Percentiles rank a stretch among this genome's conserved stretches.
Conservation (phyloP, 345 rosid species). For the Melastoma malabathricum region DNA sequence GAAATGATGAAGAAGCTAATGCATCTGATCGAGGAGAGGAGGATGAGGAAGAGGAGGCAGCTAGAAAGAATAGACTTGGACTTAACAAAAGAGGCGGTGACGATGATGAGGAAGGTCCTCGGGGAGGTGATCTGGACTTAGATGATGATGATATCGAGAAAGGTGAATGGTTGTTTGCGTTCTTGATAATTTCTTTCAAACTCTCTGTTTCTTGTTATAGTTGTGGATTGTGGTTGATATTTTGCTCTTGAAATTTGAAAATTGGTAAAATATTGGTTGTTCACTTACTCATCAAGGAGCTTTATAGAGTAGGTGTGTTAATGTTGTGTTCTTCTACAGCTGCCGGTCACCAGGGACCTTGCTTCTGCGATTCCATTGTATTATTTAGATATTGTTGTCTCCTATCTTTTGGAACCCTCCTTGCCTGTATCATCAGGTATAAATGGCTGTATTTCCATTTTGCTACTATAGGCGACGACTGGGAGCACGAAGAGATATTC, state of each 20-base stretch:
- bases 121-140: slow-evolving; percentile 86
- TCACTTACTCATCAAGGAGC: too few relatives aligned
- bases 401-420: not conserved
- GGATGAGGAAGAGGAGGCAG: slow-evolving; percentile 85
- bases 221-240: not conserved
- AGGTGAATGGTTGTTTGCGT: slow-evolving; percentile 28
- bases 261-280: too few relatives aligned
- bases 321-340: too few relatives aligned
- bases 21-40: slow-evolving; percentile 82
- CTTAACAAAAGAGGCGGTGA: slow-evolving; percentile 54
- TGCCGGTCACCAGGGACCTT: too few relatives aligned
- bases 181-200: not conserved
- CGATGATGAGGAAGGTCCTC: slow-evolving; percentile 87
- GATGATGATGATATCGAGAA: slow-evolving; percentile 95
- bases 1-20: slow-evolving; percentile 78
- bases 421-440: not conserved
- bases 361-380: too few relatives aligned
- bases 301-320: too few relatives aligned
- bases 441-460: not conserved
- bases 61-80: slow-evolving; percentile 81
- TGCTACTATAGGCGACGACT: slow-evolving; percentile 65
- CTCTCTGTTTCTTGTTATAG: not conserved
- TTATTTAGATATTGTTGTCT: too few relatives aligned
- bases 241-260: too few relatives aligned
- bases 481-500: slow-evolving; percentile 99